phyloP scores from a whole-genome alignment of 2,329 filamentous ascomycete genomes.

The Penicillium sp. region DNA sequence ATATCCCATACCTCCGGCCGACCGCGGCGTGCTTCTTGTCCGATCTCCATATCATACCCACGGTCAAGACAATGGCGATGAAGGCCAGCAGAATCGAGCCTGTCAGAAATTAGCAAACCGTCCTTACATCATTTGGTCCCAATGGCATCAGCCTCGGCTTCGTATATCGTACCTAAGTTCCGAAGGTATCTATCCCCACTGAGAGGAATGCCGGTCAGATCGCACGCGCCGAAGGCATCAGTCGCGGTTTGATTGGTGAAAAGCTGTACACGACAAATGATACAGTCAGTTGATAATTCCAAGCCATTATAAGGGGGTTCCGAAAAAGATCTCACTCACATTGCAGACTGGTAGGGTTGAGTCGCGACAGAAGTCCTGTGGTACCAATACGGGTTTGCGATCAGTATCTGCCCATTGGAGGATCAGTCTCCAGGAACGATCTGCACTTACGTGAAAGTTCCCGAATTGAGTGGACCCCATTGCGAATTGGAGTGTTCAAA shows the following conservation, averaged over 20 bases:
- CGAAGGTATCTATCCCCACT: conserved; percentile 65
- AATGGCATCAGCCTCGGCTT: neutral
- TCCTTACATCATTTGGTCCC: neutral
- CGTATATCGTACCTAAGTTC: conserved; percentile 68
- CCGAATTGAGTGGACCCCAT: conserved; percentile 58
- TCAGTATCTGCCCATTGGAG: conserved; percentile 19
- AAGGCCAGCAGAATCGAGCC: conserved; percentile 84
- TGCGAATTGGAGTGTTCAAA: neutral
- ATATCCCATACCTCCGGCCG: conserved; percentile 68
- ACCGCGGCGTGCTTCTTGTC: conserved; percentile 92
- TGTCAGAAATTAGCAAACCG: conserved; percentile 35
- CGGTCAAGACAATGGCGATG: conserved; percentile 67
- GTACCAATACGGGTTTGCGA: conserved; percentile 24
- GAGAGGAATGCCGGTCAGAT: conserved; percentile 71
- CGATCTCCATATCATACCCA: conserved; percentile 72
- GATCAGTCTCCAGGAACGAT: conserved; percentile 7
- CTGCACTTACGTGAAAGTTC: conserved; percentile 53
- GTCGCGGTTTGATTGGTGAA: conserved; percentile 62
- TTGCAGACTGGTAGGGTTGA: conserved; percentile 82
- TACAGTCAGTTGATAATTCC: conserved; percentile 16
- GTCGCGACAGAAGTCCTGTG: conserved; percentile 76
- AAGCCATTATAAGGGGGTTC: neutral
- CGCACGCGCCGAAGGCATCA: conserved; percentile 65
- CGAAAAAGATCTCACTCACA: conserved; percentile 54
- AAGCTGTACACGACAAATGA: conserved; percentile 51